These are phyloP conservation scores for Penicillium olsonii DNA, from an alignment of 2,329 filamentous ascomycete species.

Conservation along the genomic window DNA sequence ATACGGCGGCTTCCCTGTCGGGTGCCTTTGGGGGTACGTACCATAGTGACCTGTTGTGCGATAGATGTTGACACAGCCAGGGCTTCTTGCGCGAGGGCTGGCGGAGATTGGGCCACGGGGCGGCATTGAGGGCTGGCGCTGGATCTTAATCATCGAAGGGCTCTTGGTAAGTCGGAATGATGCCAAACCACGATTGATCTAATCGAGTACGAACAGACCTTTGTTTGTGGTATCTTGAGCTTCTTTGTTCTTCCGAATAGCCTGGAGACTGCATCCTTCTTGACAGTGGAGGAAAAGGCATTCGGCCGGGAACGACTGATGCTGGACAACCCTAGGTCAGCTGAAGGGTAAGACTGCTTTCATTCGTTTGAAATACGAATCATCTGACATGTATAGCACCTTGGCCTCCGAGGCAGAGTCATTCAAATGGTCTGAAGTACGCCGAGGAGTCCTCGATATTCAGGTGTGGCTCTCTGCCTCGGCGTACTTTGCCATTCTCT, in stretches of 20 bases:
- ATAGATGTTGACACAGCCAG: slow-evolving; percentile 22
- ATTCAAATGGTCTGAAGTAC: slow-evolving; percentile 64
- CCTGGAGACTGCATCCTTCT: slow-evolving; percentile 55
- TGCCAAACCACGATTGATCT: neutral
- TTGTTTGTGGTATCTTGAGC: slow-evolving; percentile 54
- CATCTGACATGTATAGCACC: slow-evolving; percentile 18
- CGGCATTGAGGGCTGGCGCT: slow-evolving; percentile 60
- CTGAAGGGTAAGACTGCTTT: slow-evolving; percentile 26
- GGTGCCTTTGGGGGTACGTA: slow-evolving; percentile 61
- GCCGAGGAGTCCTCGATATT: slow-evolving; percentile 60
- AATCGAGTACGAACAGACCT: slow-evolving; percentile 47
- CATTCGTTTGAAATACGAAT: neutral
- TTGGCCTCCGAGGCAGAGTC: slow-evolving; percentile 41
- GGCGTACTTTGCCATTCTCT: slow-evolving; percentile 61
- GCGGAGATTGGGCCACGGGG: slow-evolving; percentile 59
- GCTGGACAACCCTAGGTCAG: slow-evolving; percentile 35
- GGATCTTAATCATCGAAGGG: slow-evolving; percentile 65
- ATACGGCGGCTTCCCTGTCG: slow-evolving; percentile 65
- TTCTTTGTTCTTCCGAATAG: slow-evolving; percentile 60
- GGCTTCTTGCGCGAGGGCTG: slow-evolving; percentile 62
- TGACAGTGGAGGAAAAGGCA: slow-evolving; percentile 55
- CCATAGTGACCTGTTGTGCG: neutral
- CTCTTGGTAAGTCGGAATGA: slow-evolving; percentile 27
- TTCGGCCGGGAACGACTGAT: slow-evolving; percentile 51
- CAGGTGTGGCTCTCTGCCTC: slow-evolving; percentile 65